phyloP scores from a whole-genome alignment of 2,329 filamentous ascomycete species.

The Penicillium sp. region DNA sequence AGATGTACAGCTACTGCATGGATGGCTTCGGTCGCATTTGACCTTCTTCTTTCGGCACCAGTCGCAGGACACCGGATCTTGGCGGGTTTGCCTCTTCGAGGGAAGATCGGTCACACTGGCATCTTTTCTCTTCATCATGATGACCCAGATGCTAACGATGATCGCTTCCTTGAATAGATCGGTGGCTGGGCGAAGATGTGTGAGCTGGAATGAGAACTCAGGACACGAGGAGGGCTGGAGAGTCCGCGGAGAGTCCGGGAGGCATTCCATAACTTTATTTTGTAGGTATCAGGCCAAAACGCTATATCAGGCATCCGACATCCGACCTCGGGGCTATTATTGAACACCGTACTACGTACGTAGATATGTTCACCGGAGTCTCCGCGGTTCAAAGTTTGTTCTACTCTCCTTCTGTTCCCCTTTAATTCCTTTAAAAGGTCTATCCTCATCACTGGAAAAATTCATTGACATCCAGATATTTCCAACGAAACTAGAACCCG shows the following conservation, averaged over 20 bases:
- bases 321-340: too few relatives aligned
- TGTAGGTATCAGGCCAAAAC: too few relatives aligned
- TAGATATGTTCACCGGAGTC: slow-evolving; percentile 6
- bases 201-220: neutral
- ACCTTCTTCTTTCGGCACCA: slow-evolving; percentile 48
- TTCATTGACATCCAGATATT: too few relatives aligned
- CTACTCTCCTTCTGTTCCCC: neutral
- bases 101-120: neutral
- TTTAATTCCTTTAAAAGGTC: neutral
- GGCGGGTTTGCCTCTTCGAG: slow-evolving; percentile 25
- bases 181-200: neutral
- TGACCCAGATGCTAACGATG: neutral
- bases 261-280: neutral
- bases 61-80: slow-evolving; percentile 43
- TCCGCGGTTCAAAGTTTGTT: slow-evolving; percentile 1
- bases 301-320: too few relatives aligned
- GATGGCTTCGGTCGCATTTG: slow-evolving; percentile 54
- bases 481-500: neutral
- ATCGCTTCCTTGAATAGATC: neutral
- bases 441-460: too few relatives aligned
- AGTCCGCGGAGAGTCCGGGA: slow-evolving; percentile 27
- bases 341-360: too few relatives aligned
- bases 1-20: slow-evolving; percentile 50
- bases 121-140: neutral
- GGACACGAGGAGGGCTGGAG: slow-evolving; percentile 11